phyloP scores from a whole-genome alignment of 129 eudicot species.

The Pulicaria dysenterica region DNA sequence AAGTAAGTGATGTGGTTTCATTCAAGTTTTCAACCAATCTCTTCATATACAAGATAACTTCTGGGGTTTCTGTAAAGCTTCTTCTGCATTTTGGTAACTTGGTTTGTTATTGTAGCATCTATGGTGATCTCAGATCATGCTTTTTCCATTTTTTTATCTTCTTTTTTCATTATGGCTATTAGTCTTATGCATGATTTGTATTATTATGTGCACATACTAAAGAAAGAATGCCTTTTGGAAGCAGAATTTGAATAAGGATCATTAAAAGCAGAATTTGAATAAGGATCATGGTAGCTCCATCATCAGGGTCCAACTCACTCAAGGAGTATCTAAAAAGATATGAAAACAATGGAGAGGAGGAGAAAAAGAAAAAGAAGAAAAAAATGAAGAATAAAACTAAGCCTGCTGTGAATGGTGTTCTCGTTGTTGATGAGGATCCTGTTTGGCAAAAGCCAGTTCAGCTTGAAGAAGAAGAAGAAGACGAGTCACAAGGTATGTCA shows the following conservation, averaged over 20 bases:
- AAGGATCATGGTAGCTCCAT: slow-evolving; percentile 54
- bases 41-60: too few species aligned
- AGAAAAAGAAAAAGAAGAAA: slow-evolving; percentile 62
- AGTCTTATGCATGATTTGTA: slow-evolving; percentile 9
- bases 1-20: too few species aligned
- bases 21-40: too few species aligned
- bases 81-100: too few species aligned
- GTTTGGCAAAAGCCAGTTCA: slow-evolving; percentile 86
- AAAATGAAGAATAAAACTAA: slow-evolving; percentile 57
- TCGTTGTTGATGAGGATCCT: slow-evolving; percentile 89
- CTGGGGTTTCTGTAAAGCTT: too few species aligned
- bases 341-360: slow-evolving; percentile 54
- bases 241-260: slow-evolving; percentile 23
- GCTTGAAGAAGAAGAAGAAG: slow-evolving; percentile 72
- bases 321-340: slow-evolving; percentile 87
- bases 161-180: not conserved
- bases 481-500: slow-evolving; percentile 68
- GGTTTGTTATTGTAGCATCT: too few species aligned
- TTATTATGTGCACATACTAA: not conserved
- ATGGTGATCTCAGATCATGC: too few species aligned
- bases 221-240: not conserved
- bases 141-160: too few species aligned
- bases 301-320: slow-evolving; percentile 64
- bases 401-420: slow-evolving; percentile 55
- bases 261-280: slow-evolving; percentile 32